A percentile compares a stretch with the other conserved stretches of the same genome.
These are phyloP conservation scores for Alternaria angustiovoidea DNA, from an alignment of 2,329 filamentous ascomycete species.

Conservation along the genomic window DNA sequence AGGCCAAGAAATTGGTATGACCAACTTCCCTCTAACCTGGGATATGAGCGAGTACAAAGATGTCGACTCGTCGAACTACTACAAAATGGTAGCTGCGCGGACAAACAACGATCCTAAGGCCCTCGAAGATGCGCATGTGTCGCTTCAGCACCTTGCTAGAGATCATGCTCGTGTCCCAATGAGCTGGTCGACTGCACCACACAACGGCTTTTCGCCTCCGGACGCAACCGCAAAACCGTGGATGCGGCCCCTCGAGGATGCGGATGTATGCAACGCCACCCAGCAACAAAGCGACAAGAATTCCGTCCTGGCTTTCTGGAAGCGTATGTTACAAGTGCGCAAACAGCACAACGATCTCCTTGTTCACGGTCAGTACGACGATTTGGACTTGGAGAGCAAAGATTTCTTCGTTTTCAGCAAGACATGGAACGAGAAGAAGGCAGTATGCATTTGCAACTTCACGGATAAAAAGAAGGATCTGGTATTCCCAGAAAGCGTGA, in stretches of 20 bases:
- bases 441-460: constrained; percentile 48
- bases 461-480: constrained; percentile 43
- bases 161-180: constrained; percentile 75
- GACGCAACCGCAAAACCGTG: constrained; percentile 61
- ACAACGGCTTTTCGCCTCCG: constrained; percentile 67
- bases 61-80: constrained; percentile 64
- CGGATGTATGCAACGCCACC: constrained; percentile 64
- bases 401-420: constrained; percentile 63
- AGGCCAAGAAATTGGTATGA: constrained; percentile 61
- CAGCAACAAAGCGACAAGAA: constrained; percentile 56
- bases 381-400: constrained; percentile 61
- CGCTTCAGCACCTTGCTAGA: constrained; percentile 67
- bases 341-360: constrained; percentile 67
- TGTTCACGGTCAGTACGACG: constrained; percentile 67
- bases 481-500: constrained; percentile 42
- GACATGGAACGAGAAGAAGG: constrained; percentile 40
- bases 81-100: constrained; percentile 45
- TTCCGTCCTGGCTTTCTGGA: constrained; percentile 69
- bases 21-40: constrained; percentile 57
- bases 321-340: constrained; percentile 61
- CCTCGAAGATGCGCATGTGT: constrained; percentile 58
- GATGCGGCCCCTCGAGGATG: constrained; percentile 68
- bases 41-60: constrained; percentile 59
- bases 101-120: constrained; percentile 41
- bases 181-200: constrained; percentile 66